Evolutionary conservation across 176 grass and related monocot genomes (phyloP).

Genomic region (Zoysia pacifica): DNA sequence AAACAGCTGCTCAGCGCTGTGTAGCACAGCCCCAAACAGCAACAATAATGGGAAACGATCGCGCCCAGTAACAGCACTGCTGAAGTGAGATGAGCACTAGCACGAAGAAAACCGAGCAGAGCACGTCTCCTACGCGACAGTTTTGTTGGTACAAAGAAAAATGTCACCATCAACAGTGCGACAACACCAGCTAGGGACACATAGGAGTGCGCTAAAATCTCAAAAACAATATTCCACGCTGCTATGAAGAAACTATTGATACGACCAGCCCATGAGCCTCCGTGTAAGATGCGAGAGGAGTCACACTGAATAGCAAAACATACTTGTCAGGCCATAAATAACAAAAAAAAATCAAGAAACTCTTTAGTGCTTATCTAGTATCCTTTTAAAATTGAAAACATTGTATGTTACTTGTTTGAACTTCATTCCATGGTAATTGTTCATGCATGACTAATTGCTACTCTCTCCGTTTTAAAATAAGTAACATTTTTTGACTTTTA

Average conservation of each 20-base stretch:
- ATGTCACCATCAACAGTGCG: constrained; percentile 70
- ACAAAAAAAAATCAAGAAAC: not conserved
- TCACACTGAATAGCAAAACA: constrained; percentile 66
- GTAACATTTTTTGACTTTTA: too few relatives aligned
- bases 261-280: constrained; percentile 73
- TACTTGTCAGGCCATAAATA: constrained; percentile 38
- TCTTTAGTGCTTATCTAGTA: constrained; percentile 5
- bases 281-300: constrained; percentile 64
- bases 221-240: constrained; percentile 80
- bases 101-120: constrained; percentile 90
- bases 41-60: too few relatives aligned
- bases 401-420: not conserved
- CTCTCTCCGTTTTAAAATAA: too few relatives aligned
- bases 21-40: too few relatives aligned
- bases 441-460: constrained; percentile 15
- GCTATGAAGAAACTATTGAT: constrained; percentile 71
- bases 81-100: constrained; percentile 80
- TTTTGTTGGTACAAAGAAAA: constrained; percentile 98
- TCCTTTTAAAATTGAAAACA: not conserved
- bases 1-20: too few relatives aligned
- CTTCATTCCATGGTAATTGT: constrained; percentile 11
- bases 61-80: constrained; percentile 66
- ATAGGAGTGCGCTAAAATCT: constrained; percentile 89
- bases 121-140: constrained; percentile 76
- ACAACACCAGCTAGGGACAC: constrained; percentile 72